Evolutionary conservation across 768 basidiomycete species (phyloP).

Genomic region (Stropharia rugosoannulata): DNA sequence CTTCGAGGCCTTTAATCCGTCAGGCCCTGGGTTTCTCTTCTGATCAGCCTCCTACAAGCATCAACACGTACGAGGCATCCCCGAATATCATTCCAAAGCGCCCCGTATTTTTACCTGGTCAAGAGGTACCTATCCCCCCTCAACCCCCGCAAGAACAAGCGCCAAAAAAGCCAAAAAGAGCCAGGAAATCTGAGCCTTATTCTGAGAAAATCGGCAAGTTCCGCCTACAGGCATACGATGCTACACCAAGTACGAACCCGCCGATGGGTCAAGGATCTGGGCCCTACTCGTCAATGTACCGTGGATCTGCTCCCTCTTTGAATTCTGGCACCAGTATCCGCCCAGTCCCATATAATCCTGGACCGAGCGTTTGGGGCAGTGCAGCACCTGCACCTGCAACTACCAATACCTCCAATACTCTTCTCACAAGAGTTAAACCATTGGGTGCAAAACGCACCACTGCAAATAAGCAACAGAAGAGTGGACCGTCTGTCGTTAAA

Average conservation of each 20-base stretch:
- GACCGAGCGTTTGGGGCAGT: no score
- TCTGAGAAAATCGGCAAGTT: slow-evolving; percentile 49
- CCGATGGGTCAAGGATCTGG: slow-evolving; percentile 34
- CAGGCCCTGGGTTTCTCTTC: slow-evolving; percentile 54
- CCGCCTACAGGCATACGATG: slow-evolving; percentile 41
- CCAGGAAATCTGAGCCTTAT: slow-evolving; percentile 36
- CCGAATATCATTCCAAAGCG: slow-evolving; percentile 20
- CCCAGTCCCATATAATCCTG: not conserved
- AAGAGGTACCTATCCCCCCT: slow-evolving; percentile 24
- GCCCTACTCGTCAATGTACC: slow-evolving; percentile 41
- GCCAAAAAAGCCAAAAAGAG: slow-evolving; percentile 20
- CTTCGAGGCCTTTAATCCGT: slow-evolving; percentile 52
- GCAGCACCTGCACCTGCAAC: not conserved
- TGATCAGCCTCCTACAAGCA: slow-evolving; percentile 25
- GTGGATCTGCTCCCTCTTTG: slow-evolving; percentile 17
- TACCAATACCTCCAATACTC: not conserved
- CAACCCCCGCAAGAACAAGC: slow-evolving; percentile 18
- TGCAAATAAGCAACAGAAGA: no score
- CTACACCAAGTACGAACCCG: slow-evolving; percentile 29
- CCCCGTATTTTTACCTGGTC: slow-evolving; percentile 54
- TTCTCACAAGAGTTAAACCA: not conserved
- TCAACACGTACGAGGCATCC: slow-evolving; percentile 44
- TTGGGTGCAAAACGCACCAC: not conserved
- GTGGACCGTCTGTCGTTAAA: no score
- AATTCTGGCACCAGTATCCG: not conserved